Percentiles rank a stretch among this genome's conserved stretches.
Evolutionary conservation across 306 rosid species (phyloP).

Genomic region (Clitoria ternatea): DNA sequence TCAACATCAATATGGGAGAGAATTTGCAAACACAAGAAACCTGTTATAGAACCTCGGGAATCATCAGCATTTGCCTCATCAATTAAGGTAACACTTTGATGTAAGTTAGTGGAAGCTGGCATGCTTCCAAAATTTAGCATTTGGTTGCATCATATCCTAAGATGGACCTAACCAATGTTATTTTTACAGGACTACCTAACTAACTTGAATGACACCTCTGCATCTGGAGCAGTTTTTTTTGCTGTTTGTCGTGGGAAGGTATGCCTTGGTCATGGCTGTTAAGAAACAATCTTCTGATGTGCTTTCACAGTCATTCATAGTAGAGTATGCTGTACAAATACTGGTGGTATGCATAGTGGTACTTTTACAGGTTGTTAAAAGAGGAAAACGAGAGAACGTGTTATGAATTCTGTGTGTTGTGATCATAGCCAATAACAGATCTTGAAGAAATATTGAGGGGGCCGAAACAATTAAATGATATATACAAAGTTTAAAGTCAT

Average conservation of each 20-base stretch:
- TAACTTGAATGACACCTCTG: conserved; percentile 75
- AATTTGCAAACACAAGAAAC: conserved; percentile 84
- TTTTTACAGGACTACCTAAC: conserved; percentile 73
- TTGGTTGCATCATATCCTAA: conserved; percentile 14
- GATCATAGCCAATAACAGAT: no score
- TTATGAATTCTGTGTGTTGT: no score
- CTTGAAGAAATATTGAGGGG: no score
- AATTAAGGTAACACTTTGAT: conserved; percentile 61
- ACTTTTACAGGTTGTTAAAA: neutral
- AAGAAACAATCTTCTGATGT: neutral
- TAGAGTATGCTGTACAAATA: neutral
- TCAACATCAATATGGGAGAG: conserved; percentile 93
- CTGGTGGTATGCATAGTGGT: neutral
- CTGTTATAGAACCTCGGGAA: conserved; percentile 92
- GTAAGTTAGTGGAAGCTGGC: conserved; percentile 3
- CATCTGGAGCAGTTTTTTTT: conserved; percentile 87
- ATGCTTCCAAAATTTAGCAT: conserved; percentile 17
- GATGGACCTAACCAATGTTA: neutral
- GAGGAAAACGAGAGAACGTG: no score
- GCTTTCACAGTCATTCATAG: conserved; percentile 20
- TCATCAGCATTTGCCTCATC: conserved; percentile 71
- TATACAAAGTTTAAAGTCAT: no score
- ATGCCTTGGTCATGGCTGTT: conserved; percentile 29
- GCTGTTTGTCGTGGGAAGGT: conserved; percentile 99
- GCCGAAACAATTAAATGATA: no score